phyloP scores from a whole-genome alignment of 2,329 filamentous ascomycete genomes.

The Orbilia brochopaga region DNA sequence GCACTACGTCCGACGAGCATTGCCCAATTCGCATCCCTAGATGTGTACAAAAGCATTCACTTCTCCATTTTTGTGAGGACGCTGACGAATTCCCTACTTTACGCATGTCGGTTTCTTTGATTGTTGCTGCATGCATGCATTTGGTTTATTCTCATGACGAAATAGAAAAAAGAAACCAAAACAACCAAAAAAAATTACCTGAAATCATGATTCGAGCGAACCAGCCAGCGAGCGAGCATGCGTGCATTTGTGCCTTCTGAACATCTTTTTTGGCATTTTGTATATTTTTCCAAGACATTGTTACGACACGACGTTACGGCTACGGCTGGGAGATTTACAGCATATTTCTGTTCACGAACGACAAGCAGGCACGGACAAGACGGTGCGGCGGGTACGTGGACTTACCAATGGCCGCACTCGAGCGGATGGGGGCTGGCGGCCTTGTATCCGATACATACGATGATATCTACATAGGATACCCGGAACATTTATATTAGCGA shows the following conservation, averaged over 20 bases:
- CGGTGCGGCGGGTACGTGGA: no score
- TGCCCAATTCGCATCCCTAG: constrained; percentile 11
- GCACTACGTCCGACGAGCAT: constrained; percentile 28
- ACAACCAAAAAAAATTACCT: constrained; percentile 1
- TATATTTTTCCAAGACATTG: not conserved
- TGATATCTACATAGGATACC: not conserved
- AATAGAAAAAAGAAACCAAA: constrained; percentile 3
- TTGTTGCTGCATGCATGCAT: not conserved
- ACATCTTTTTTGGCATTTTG: not conserved
- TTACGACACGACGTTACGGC: not conserved
- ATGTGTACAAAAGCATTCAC: no score
- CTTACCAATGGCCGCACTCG: no score
- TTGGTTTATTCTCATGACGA: constrained; percentile 1
- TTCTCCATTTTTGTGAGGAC: not conserved
- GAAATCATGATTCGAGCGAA: not conserved
- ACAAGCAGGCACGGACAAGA: no score
- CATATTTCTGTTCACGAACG: no score
- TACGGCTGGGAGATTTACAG: no score
- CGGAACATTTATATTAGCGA: constrained; percentile 2
- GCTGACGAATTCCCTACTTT: constrained; percentile 15
- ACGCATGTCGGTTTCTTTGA: constrained; percentile 7
- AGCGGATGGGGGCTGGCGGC: no score
- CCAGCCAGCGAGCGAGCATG: no score
- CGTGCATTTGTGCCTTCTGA: not conserved
- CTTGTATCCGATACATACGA: no score